Conservation (phyloP, 106 monocot genomes). For the Phalaenopsis aphrodite region DNA sequence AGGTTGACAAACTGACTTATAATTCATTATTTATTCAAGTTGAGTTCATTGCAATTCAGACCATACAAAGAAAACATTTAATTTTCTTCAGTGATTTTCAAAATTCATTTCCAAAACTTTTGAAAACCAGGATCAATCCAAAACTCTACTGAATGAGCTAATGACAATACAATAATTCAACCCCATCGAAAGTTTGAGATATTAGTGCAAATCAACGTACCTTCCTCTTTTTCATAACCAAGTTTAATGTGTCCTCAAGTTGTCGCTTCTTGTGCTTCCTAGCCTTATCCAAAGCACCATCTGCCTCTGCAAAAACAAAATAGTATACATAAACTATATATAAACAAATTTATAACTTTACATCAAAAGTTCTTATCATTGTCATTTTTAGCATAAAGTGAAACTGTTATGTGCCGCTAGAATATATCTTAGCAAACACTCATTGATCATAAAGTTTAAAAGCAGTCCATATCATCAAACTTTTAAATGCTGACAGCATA, state of each 20-base stretch:
- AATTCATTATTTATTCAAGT: not conserved
- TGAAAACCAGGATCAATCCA: not conserved
- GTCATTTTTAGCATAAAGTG: not conserved
- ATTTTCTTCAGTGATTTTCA: not conserved
- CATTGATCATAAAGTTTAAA: not conserved
- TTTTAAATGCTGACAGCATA: not conserved
- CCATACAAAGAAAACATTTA: not conserved
- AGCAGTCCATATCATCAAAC: not conserved
- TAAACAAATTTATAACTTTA: not conserved
- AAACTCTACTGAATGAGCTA: not conserved
- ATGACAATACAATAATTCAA: not conserved
- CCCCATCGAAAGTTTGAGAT: not conserved
- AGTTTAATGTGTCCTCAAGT: slow-evolving; percentile 90
- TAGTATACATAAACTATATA: slow-evolving; percentile 1
- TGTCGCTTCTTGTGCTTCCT: slow-evolving; percentile 98
- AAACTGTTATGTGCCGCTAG: not conserved
- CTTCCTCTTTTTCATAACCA: slow-evolving; percentile 93
- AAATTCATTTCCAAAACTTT: not conserved
- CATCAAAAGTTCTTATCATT: not conserved
- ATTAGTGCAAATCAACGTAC: slow-evolving; percentile 17
- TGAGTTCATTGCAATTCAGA: not conserved
- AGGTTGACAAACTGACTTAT: not conserved
- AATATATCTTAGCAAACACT: not conserved
- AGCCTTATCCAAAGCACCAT: slow-evolving; percentile 98
- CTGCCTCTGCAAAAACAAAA: slow-evolving; percentile 61